phyloP scores from a whole-genome alignment of 345 rosid species.

The Linum trigynum region DNA sequence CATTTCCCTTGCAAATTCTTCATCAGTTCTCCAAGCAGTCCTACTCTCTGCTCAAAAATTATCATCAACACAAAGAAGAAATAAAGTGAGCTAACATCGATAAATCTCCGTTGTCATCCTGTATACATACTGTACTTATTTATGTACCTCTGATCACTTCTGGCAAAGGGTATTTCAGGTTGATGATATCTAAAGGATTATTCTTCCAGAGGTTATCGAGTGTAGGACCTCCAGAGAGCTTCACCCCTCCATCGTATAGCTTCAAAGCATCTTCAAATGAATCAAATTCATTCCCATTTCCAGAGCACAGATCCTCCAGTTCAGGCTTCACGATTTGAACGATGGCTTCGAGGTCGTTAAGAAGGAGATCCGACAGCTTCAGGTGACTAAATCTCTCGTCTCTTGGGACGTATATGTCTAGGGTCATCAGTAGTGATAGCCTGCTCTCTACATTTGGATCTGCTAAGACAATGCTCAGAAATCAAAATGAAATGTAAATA shows the following conservation, averaged over 20 bases:
- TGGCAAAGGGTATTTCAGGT: conserved; percentile 55
- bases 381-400: conserved; percentile 69
- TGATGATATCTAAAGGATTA: conserved; percentile 39
- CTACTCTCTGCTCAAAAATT: conserved; percentile 33
- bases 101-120: not conserved
- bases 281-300: conserved; percentile 42
- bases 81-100: no score
- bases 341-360: conserved; percentile 40
- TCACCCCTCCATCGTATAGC: conserved; percentile 45
- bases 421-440: conserved; percentile 25
- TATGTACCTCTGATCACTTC: conserved; percentile 56
- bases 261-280: conserved; percentile 44
- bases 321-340: conserved; percentile 47
- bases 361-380: conserved; percentile 61
- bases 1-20: conserved; percentile 80
- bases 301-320: conserved; percentile 24
- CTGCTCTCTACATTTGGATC: conserved; percentile 57
- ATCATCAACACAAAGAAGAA: not conserved
- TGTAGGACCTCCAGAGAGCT: conserved; percentile 39
- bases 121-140: not conserved
- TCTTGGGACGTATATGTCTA: conserved; percentile 64
- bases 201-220: conserved; percentile 25
- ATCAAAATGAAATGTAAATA: not conserved
- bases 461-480: conserved; percentile 6
- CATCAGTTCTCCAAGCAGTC: conserved; percentile 69